These are phyloP conservation scores for Nidularia pulvinata DNA, from an alignment of 768 basidiomycete genomes.

Conservation along the genomic window DNA sequence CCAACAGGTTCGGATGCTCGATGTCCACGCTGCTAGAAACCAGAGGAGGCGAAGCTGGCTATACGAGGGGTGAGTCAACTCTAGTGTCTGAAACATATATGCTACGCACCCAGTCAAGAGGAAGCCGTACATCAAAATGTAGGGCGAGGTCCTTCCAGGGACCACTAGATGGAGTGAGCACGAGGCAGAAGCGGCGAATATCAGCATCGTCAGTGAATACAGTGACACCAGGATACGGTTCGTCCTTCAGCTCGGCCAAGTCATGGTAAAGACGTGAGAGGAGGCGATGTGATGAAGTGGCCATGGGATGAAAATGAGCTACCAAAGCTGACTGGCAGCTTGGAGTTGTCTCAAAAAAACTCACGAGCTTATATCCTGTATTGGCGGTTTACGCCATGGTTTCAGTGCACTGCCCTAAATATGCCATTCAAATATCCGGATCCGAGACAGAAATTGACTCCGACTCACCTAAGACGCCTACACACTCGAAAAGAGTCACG, in stretches of 20 bases:
- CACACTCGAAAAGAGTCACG: no score
- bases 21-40: constrained; percentile 31
- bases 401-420: no score
- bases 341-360: no score
- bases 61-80: background rate
- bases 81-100: background rate
- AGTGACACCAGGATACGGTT: constrained; percentile 41
- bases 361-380: no score
- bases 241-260: constrained; percentile 35
- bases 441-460: no score
- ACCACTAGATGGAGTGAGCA: constrained; percentile 41
- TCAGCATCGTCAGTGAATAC: constrained; percentile 40
- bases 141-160: constrained; percentile 41
- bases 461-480: no score
- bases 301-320: background rate
- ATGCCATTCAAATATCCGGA: no score
- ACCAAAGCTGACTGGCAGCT: no score
- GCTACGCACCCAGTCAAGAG: constrained; percentile 33
- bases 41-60: constrained; percentile 36
- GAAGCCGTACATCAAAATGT: constrained; percentile 38
- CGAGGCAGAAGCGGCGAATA: constrained; percentile 37
- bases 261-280: constrained; percentile 36
- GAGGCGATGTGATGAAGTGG: constrained; percentile 10
- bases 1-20: constrained; percentile 38
- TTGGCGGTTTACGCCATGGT: no score